Evolutionary conservation across 2,329 filamentous ascomycete species (phyloP).

Genomic region (Alternaria gaisen): DNA sequence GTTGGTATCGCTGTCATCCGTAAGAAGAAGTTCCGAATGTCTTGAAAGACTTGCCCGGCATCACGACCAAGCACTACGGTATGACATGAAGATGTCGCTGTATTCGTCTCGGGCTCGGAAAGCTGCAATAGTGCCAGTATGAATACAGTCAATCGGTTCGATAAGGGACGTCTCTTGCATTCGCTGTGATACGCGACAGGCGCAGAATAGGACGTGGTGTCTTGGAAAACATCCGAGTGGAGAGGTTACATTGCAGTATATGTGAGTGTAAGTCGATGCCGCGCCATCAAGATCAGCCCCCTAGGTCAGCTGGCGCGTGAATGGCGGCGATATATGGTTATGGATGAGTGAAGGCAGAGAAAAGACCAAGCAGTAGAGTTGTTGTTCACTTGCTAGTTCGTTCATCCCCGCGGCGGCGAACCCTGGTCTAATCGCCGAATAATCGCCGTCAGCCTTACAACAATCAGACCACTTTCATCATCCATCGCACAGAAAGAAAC

Average conservation of each 20-base stretch:
- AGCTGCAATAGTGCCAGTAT: neutral
- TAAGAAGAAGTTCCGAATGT: neutral
- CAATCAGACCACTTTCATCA: slow-evolving; percentile 45
- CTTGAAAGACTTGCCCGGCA: too few relatives aligned
- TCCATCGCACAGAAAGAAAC: slow-evolving; percentile 29
- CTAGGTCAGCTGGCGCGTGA: neutral
- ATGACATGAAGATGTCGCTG: neutral
- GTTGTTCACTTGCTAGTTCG: neutral
- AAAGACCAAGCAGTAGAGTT: neutral
- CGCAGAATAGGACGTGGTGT: too few relatives aligned
- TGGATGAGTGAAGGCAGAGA: neutral
- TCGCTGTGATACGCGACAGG: too few relatives aligned
- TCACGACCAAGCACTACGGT: neutral
- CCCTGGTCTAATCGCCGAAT: slow-evolving; percentile 12
- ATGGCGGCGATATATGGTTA: neutral
- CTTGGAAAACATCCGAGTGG: too few relatives aligned
- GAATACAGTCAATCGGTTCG: neutral
- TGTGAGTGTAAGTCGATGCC: too few relatives aligned
- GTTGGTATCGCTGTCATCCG: neutral
- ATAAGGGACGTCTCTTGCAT: neutral
- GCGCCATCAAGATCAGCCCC: neutral
- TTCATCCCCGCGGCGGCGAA: neutral
- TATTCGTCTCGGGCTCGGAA: neutral
- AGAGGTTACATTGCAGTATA: too few relatives aligned
- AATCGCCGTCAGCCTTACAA: slow-evolving; percentile 22